These are phyloP conservation scores for Pseudogymnoascus sp. DNA, from an alignment of 2,329 filamentous ascomycete species.

Conservation along the genomic window DNA sequence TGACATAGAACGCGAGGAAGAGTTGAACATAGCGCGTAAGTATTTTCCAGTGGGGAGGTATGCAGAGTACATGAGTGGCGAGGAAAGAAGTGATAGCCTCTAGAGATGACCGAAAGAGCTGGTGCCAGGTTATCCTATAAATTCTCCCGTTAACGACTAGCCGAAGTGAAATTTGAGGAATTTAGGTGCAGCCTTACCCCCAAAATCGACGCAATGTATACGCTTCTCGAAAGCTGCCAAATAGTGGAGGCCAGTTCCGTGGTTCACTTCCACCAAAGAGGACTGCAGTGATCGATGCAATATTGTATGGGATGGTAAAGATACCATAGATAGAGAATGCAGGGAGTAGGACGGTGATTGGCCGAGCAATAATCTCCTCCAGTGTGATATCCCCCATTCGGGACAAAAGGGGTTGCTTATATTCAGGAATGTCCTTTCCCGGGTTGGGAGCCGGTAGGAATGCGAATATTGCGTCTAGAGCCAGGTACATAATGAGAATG, in stretches of 20 bases:
- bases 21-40: not conserved
- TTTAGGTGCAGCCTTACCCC: not conserved
- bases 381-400: not conserved
- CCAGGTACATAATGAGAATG: not conserved
- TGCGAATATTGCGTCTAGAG: not conserved
- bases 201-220: not conserved
- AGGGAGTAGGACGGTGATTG: not conserved
- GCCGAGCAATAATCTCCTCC: constrained; percentile 1
- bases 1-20: not conserved
- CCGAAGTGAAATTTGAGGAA: not conserved
- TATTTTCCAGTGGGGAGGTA: not conserved
- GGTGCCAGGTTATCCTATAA: not conserved
- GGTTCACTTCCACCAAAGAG: not conserved
- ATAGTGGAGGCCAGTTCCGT: not conserved
- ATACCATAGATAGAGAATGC: not conserved
- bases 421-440: not conserved
- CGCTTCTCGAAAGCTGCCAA: not conserved
- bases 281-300: not conserved
- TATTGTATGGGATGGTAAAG: not conserved
- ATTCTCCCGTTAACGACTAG: not conserved
- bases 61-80: not conserved
- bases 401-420: not conserved
- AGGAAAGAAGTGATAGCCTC: not conserved
- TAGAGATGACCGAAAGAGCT: constrained; percentile 2
- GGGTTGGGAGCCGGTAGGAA: not conserved